Base-by-base conservation (phyloP, 1,284 basidiomycete species). In the Boletus smithii region DNA sequence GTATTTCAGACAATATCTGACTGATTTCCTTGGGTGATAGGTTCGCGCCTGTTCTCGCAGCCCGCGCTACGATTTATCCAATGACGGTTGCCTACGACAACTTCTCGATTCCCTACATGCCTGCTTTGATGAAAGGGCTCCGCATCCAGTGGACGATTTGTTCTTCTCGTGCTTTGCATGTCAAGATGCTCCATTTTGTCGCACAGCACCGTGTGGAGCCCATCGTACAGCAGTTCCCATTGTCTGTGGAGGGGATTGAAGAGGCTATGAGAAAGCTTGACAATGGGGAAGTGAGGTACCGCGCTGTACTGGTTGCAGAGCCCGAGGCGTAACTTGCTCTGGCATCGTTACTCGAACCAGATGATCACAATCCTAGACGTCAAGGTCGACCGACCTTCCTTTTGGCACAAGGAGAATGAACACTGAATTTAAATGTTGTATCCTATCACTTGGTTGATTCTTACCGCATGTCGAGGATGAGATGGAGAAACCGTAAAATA, bases 161-260 rank as follows among this genome's bases (percentile, higher is more conserved):
- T 34, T 29, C 51, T 6, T 57, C 55, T n/a, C 51, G 56, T 17
- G 56, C 51, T 18, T 17, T 50, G 30, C 46, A 56, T 30, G 24
- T 22, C 11, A 53, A 59, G 44, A 57, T 54, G 51, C 49, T 57
- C 16, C 35, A 31, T 11, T 54, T 58, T 18, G 51, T 35, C 3
- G 57, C 24, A 14, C 24, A 26, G 11, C 24, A 39, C 17, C 16
- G 18, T 18, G 37, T 39, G 29, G 36, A 51, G 13, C 57, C 63
- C 11, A 46, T 61, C 17, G 46, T 58, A 20, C 50, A 62, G 37
- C 39, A 49, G 18, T 62, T 60, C 49, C 54, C 59, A 9, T 44
- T 64, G 31, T 56, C 49, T 10, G 50, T 48, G 38, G 54, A 52
- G 4, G 37, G 37, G 8, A 39, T 39, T 27, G 37, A 39, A 39